phyloP scores from a whole-genome alignment of 2,329 filamentous ascomycete genomes.

The Scorias spongiosa region DNA sequence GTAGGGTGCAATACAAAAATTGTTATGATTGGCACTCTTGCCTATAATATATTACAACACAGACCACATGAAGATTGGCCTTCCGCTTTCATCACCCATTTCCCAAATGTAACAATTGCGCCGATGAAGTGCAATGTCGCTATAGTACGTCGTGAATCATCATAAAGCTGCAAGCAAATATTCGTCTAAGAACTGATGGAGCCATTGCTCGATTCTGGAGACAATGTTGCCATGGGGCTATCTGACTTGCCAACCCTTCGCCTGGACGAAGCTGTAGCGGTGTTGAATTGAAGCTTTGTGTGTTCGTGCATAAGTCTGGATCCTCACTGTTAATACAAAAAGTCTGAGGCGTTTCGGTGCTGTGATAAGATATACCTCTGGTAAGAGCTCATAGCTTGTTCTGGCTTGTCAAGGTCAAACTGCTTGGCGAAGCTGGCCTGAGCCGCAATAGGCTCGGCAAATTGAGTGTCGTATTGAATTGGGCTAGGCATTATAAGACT shows the following conservation, averaged over 20 bases:
- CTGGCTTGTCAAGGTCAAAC: slow-evolving; percentile 27
- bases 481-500: slow-evolving; percentile 12
- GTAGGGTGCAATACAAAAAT: too few relatives aligned
- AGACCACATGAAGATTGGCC: too few relatives aligned
- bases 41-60: too few relatives aligned
- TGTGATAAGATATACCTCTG: slow-evolving; percentile 22
- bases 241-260: slow-evolving; percentile 20
- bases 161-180: too few relatives aligned
- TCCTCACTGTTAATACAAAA: background rate
- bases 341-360: background rate
- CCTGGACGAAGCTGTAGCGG: slow-evolving; percentile 29
- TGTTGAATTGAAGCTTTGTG: slow-evolving; percentile 33
- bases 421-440: slow-evolving; percentile 30
- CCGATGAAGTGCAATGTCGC: too few relatives aligned
- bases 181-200: slow-evolving; percentile 12
- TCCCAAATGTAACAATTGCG: too few relatives aligned
- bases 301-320: slow-evolving; percentile 36
- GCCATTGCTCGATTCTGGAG: slow-evolving; percentile 10
- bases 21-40: too few relatives aligned
- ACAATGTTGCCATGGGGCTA: slow-evolving; percentile 8
- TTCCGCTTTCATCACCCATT: too few relatives aligned
- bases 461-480: slow-evolving; percentile 19
- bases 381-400: slow-evolving; percentile 27
- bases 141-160: too few relatives aligned
- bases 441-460: slow-evolving; percentile 25